Conservation (phyloP, 2,329 filamentous ascomycete species). For the Pseudogymnoascus sp. region DNA sequence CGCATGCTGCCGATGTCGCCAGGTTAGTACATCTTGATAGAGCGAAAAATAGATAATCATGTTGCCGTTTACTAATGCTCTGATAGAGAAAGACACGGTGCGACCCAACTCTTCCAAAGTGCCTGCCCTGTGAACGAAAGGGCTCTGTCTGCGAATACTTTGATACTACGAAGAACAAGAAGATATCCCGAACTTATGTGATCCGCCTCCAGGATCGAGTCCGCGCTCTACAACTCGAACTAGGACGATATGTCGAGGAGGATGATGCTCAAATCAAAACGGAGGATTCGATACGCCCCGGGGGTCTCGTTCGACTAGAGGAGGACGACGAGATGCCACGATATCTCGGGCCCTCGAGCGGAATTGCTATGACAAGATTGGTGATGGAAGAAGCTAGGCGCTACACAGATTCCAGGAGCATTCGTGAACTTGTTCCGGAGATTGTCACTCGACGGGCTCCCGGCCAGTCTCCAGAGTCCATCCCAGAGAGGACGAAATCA, state of each 20-base stretch:
- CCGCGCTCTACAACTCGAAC: slow-evolving; percentile 69
- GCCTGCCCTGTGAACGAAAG: slow-evolving; percentile 84
- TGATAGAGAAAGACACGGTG: slow-evolving; percentile 86
- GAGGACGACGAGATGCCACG: slow-evolving; percentile 79
- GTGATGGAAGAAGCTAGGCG: slow-evolving; percentile 96
- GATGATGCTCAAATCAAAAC: slow-evolving; percentile 62
- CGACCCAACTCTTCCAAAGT: slow-evolving; percentile 85
- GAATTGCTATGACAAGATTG: slow-evolving; percentile 87
- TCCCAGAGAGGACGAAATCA: slow-evolving; percentile 63
- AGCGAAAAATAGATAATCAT: neutral
- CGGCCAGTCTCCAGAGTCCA: slow-evolving; percentile 58
- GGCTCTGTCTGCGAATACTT: slow-evolving; percentile 92
- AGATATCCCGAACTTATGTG: slow-evolving; percentile 86
- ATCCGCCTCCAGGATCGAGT: slow-evolving; percentile 85
- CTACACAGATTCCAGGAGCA: slow-evolving; percentile 82
- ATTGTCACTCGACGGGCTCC: slow-evolving; percentile 54
- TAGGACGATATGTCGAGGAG: slow-evolving; percentile 69
- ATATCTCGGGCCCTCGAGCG: slow-evolving; percentile 88
- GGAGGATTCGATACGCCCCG: slow-evolving; percentile 80
- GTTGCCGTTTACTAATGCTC: slow-evolving; percentile 12
- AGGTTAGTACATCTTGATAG: slow-evolving; percentile 42
- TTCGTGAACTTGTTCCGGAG: slow-evolving; percentile 84
- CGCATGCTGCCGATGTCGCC: slow-evolving; percentile 70
- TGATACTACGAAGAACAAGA: slow-evolving; percentile 77
- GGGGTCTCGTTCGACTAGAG: slow-evolving; percentile 74